phyloP scores from a whole-genome alignment of 208 protist genomes.

The Sergeia podlipaevii region DNA sequence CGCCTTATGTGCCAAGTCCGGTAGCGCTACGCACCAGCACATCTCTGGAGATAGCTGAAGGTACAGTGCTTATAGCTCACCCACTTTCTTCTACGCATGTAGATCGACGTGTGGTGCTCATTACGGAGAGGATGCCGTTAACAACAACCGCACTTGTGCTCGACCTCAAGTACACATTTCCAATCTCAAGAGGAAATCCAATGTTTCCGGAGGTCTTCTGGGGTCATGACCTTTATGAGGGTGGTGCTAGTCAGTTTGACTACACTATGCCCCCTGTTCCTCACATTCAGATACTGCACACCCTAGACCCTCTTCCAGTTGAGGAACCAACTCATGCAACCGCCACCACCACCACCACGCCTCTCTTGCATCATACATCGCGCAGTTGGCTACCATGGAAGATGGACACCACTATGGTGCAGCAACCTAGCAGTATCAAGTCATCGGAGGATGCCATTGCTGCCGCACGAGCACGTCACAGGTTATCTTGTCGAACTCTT shows the following conservation, averaged over 20 bases:
- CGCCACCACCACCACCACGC: neutral
- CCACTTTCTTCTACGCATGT: slow-evolving; percentile 77
- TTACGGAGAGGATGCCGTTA: slow-evolving; percentile 60
- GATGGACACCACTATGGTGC: neutral
- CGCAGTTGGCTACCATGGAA: slow-evolving; percentile 1
- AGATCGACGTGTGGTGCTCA: slow-evolving; percentile 77
- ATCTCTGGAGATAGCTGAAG: slow-evolving; percentile 45
- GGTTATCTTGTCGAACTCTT: slow-evolving; percentile 56
- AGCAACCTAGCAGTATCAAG: neutral
- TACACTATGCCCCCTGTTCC: slow-evolving; percentile 87
- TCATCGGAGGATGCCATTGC: neutral
- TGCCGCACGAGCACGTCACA: slow-evolving; percentile 24
- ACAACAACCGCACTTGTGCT: slow-evolving; percentile 71
- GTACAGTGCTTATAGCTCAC: slow-evolving; percentile 73
- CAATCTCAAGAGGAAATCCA: slow-evolving; percentile 70
- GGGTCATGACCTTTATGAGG: slow-evolving; percentile 84
- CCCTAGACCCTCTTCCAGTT: slow-evolving; percentile 45
- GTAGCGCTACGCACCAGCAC: slow-evolving; percentile 33
- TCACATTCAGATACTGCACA: slow-evolving; percentile 78
- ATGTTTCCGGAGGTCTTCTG: slow-evolving; percentile 92
- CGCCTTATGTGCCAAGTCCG: slow-evolving; percentile 34
- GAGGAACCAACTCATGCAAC: slow-evolving; percentile 4
- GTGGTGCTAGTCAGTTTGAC: slow-evolving; percentile 76
- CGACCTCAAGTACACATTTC: slow-evolving; percentile 76
- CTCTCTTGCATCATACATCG: neutral